A percentile compares a stretch with the other conserved stretches of the same genome.
These are phyloP conservation scores for Pestalotiopsis sp. DNA, from an alignment of 2,329 filamentous ascomycete species.

Conservation along the genomic window DNA sequence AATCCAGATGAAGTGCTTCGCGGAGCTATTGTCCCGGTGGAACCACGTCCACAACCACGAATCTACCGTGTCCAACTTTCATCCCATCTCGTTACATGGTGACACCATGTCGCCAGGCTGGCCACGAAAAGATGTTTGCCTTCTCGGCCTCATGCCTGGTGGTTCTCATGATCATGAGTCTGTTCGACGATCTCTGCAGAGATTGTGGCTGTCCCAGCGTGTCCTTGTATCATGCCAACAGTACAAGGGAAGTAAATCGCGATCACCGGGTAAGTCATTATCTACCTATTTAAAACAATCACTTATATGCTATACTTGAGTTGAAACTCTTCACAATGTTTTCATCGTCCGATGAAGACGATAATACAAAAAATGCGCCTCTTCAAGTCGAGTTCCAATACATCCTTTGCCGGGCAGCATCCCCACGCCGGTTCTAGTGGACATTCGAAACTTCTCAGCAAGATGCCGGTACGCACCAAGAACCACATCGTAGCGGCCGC, in stretches of 20 bases:
- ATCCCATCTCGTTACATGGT: neutral
- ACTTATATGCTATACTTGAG: neutral
- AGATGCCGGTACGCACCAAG: conserved; percentile 22
- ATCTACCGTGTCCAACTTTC: neutral
- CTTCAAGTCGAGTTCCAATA: neutral
- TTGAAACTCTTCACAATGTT: neutral
- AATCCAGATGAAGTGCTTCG: neutral
- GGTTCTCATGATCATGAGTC: neutral
- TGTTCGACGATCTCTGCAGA: neutral
- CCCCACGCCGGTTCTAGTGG: neutral
- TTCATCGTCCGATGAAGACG: neutral
- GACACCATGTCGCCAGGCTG: neutral
- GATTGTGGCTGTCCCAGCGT: neutral
- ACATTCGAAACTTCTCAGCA: conserved; percentile 8
- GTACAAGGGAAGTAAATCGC: neutral
- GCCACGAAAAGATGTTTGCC: neutral
- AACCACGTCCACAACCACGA: neutral
- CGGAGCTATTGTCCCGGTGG: neutral
- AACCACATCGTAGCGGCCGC: conserved; percentile 31
- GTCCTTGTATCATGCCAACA: neutral
- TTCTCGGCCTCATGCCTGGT: neutral
- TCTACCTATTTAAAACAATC: neutral
- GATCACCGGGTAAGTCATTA: neutral
- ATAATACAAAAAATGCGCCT: neutral
- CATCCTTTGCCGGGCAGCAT: neutral